phyloP scores from a whole-genome alignment of 2,329 filamentous ascomycete genomes.

The Claviceps africana region DNA sequence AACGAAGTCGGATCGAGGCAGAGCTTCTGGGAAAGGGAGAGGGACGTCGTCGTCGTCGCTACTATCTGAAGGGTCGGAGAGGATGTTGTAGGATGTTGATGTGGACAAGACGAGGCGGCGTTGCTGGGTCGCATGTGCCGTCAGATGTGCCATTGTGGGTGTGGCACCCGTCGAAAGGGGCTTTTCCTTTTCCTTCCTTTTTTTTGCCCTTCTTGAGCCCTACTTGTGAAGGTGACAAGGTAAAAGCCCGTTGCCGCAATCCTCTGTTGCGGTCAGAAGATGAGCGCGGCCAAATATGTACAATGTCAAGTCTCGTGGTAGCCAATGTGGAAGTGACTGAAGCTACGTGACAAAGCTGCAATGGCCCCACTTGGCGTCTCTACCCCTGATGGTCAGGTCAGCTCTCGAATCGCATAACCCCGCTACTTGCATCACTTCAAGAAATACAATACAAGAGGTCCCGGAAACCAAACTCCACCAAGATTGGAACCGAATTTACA shows the following conservation, averaged over 20 bases:
- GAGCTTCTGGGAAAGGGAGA: conserved; percentile 76
- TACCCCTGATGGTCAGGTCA: background rate
- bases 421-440: conserved; percentile 8
- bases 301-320: background rate
- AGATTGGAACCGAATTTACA: background rate
- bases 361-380: background rate
- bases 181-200: background rate
- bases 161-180: background rate
- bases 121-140: background rate
- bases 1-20: conserved; percentile 74
- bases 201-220: background rate
- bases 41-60: conserved; percentile 39
- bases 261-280: background rate
- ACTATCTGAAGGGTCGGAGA: conserved; percentile 12
- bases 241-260: background rate
- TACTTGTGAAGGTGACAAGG: background rate
- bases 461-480: background rate
- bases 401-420: conserved; percentile 9
- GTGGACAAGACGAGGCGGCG: conserved; percentile 10
- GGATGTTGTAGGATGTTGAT: conserved; percentile 5
- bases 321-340: background rate
- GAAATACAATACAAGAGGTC: background rate
- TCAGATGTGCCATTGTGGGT: conserved; percentile 4
- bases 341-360: background rate
- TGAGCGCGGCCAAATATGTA: background rate